A percentile compares a stretch with the other conserved stretches of the same genome.
Conservation (phyloP, 352 stramenopile genomes). For the Phytophthora cajani region DNA sequence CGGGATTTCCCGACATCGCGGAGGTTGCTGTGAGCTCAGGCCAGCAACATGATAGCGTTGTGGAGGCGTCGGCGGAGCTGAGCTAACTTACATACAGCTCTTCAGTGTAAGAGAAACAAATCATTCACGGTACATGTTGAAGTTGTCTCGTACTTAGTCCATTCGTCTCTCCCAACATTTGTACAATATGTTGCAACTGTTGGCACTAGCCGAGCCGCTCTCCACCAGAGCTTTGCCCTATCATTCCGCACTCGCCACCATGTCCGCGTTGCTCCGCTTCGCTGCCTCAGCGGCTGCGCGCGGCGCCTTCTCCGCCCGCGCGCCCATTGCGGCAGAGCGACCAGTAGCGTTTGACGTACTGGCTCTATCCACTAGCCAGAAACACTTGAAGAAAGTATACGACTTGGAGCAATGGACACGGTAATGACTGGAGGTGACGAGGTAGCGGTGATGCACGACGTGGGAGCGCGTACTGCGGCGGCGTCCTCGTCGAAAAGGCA, state of each 20-base stretch:
- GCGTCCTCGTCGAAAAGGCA: too few species aligned
- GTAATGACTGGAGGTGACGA: too few species aligned
- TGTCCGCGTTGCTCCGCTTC: conserved; percentile 43
- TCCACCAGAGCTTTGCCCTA: conserved; percentile 26
- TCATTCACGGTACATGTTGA: conserved; percentile 4
- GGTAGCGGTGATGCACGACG: too few species aligned
- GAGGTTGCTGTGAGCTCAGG: neutral
- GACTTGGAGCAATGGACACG: too few species aligned
- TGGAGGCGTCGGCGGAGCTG: too few species aligned
- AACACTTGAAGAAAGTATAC: conserved; percentile 2
- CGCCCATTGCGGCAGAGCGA: conserved; percentile 5
- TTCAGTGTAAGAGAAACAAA: too few species aligned
- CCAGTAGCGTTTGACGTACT: conserved; percentile 7
- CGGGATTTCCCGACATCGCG: neutral
- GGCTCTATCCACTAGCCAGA: neutral
- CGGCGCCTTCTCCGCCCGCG: conserved; percentile 5
- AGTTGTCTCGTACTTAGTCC: conserved; percentile 11
- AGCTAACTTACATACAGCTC: too few species aligned
- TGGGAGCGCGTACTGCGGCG: too few species aligned
- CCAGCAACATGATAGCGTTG: neutral
- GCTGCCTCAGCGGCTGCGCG: conserved; percentile 22
- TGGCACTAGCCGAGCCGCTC: conserved; percentile 13
- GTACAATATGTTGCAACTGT: neutral
- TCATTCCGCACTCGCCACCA: conserved; percentile 24
- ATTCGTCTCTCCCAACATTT: neutral